phyloP scores from a whole-genome alignment of 257 asterid genomes.

The Plectranthus barbatus region DNA sequence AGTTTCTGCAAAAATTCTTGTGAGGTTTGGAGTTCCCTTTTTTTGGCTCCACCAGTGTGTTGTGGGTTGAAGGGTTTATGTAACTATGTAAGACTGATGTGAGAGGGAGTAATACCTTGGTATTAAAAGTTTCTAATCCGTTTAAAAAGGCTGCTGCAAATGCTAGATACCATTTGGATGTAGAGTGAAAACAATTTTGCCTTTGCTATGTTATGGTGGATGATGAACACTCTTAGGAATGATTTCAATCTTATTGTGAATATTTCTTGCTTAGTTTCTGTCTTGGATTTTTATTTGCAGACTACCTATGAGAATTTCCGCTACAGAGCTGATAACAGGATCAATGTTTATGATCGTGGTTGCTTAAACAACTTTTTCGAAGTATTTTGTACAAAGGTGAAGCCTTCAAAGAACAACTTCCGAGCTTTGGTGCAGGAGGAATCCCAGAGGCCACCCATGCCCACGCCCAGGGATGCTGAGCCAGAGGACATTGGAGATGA shows the following conservation, averaged over 20 bases:
- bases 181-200: background rate
- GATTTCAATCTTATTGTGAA: background rate
- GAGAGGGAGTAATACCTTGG: background rate
- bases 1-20: background rate
- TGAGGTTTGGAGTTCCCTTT: background rate
- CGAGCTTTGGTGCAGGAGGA: slow-evolving; percentile 77
- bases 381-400: slow-evolving; percentile 82
- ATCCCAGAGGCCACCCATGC: slow-evolving; percentile 47
- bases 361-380: slow-evolving; percentile 67
- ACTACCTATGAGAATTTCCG: slow-evolving; percentile 97
- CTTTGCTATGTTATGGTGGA: background rate
- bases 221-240: background rate
- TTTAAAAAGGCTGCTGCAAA: background rate
- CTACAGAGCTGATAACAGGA: slow-evolving; percentile 77
- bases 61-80: background rate
- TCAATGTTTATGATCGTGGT: slow-evolving; percentile 81
- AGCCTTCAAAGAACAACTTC: slow-evolving; percentile 81
- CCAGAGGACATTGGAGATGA: slow-evolving; percentile 40
- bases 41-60: background rate
- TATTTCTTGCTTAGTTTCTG: background rate
- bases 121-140: background rate
- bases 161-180: background rate
- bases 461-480: slow-evolving; percentile 48
- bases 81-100: background rate
- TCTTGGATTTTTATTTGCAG: slow-evolving; percentile 35